Base-by-base conservation (phyloP, 129 eudicot genomes). In the Flaveria robusta region DNA sequence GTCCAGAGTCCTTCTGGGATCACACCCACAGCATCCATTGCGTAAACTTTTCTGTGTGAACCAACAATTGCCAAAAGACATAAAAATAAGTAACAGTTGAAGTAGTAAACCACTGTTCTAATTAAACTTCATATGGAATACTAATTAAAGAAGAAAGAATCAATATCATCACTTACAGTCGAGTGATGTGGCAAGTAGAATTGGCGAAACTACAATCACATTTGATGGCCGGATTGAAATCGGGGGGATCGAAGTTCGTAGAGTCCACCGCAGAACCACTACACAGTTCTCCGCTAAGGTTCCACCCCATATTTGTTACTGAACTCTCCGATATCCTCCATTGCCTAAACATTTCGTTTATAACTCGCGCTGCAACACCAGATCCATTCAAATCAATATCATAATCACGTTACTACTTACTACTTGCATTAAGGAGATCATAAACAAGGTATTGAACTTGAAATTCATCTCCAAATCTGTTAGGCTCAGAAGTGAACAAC, bases 1-100 rank as follows among this genome's bases (percentile, higher is more conserved):
- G 76, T 86, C 93, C 93, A 92, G 9, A 92, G 93, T 85, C 87
- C 93, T 54, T 91, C 92, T 1, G 97, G 91, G 68, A 88, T 51
- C 9, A 66, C 76, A 14, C 91, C 89, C 59, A 37, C 64, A 18
- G 77, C 85, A 24, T 88, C 83, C 74, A 77, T 1, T 51, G 85
- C 81, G 80, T 77, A 85, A 58, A 88, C 88, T 80, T 77, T 84
- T 83, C 95, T 91, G 89, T 15, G 9, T 39, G 9, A 79, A 79
- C 24, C 16, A 62, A 63, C 24, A 15, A 70, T 46, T 15, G 54
- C 29, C 49, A 78, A 52, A 45, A 66, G 13, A 62, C 51, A 10
- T 0, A 46, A 0, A 0, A 11, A 51, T 22, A 46, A 16, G 22
- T 22, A 5, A 56, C 15, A 46, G 27, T 20, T 66, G 64, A 2